Evolutionary conservation across 352 stramenopile genomes (phyloP).

Genomic region (Pythium biforme): DNA sequence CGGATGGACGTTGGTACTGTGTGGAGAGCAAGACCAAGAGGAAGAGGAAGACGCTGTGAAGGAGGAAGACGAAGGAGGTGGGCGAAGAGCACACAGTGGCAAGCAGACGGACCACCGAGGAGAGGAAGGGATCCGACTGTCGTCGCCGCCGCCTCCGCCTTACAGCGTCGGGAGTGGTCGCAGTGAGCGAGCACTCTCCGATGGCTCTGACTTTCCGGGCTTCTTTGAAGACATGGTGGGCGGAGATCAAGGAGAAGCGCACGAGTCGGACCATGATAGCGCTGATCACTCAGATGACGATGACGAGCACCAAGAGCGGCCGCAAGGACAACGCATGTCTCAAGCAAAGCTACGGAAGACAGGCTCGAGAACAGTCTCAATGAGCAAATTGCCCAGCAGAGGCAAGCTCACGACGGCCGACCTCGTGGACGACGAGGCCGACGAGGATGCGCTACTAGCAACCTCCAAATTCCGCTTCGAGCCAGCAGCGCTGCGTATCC

Average conservation of each 20-base stretch:
- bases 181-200: constrained; percentile 6
- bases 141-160: constrained; percentile 7
- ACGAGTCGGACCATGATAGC: not conserved
- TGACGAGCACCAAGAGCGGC: constrained; percentile 1
- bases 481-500: constrained; percentile 25
- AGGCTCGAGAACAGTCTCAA: no score
- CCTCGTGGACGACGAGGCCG: not conserved
- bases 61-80: not conserved
- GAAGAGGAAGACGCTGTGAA: not conserved
- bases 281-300: not conserved
- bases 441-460: not conserved
- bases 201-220: not conserved
- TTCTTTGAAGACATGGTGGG: constrained; percentile 1
- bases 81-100: no score
- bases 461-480: constrained; percentile 31
- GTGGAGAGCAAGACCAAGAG: constrained; percentile 1
- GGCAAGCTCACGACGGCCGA: not conserved
- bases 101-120: not conserved
- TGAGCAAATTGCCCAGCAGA: not conserved
- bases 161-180: constrained; percentile 8
- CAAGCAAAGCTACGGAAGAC: not conserved
- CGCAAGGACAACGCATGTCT: not conserved
- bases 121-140: constrained; percentile 1
- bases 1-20: not conserved
- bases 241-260: constrained; percentile 3